Evolutionary conservation across 2,329 filamentous ascomycete species (phyloP), one percentile per base, ranked within the genome.

Genomic region (Aureobasidium sp.): DNA sequence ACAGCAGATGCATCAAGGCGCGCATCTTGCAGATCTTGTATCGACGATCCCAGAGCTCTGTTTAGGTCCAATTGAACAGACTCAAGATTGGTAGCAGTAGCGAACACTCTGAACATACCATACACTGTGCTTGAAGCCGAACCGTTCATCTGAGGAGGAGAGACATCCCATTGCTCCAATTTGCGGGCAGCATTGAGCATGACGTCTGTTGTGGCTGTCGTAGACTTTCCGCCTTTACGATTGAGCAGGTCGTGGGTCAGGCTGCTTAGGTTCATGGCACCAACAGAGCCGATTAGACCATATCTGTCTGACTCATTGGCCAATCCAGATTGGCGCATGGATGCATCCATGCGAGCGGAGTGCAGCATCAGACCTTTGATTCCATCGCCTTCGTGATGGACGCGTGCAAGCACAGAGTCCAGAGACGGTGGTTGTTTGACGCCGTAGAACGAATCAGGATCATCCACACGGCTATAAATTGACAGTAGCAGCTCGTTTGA

Each of bases 391-490:
- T 99, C 94, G 70, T 97, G 93, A 67, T 96, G 91, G 5, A 97
- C 81, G 11, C 90, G 86, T 56, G 88, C 84, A 63, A 97, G 79
- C 0, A 97, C 88, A 12, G 88, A 90, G 17, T 83, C 79, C 17
- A 99, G 76, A 62, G 86, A 91, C 7, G 91, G 83, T 44, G 84
- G 84, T 72, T 95, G 89, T 45, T 90, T 84, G 8, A 97, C 81
- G 4, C 94, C 95, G 70, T 99, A 99, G 72, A 96, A 99, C 0
- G 91, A 88, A 72, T 99, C 94, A 1, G 92, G 93, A 69, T 99
- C 95, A 70, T 97, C 92, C 50, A 99, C 89, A 64, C 90, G 93
- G 70, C 90, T 88, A 72, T 94, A 99, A 2, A 99, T 92, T 0
- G 83, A 79, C 48, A 96, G 80, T 14, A 97, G 78, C 1, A 95